phyloP scores from a whole-genome alignment of 352 stramenopile species.

The Pythium diclinum region DNA sequence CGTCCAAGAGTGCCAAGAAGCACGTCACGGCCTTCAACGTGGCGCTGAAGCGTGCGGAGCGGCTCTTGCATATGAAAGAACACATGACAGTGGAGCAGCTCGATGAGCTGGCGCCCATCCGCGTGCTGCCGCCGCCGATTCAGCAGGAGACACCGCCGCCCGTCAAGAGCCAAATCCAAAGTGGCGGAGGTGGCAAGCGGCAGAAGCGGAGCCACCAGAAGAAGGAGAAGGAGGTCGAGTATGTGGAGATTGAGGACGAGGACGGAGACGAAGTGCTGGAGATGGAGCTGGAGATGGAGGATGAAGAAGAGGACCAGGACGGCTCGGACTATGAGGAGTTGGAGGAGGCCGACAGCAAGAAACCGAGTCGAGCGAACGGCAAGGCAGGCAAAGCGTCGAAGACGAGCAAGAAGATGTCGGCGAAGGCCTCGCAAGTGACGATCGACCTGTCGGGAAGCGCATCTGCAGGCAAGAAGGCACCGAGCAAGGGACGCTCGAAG shows the following conservation, averaged over 20 bases:
- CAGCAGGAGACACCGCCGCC: not conserved
- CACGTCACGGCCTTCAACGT: conserved; percentile 12
- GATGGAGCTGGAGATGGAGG: not conserved
- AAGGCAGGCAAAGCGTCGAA: not conserved
- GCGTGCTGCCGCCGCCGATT: not conserved
- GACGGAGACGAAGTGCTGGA: not conserved
- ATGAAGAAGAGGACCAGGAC: conserved; percentile 15
- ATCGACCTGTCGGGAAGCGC: conserved; percentile 9
- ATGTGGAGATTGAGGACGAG: not conserved
- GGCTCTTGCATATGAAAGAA: conserved; percentile 24
- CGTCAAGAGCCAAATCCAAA: not conserved
- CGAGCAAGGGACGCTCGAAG: conserved; percentile 1
- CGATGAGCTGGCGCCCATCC: conserved; percentile 13
- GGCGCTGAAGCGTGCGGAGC: conserved; percentile 19
- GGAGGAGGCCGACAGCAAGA: not conserved
- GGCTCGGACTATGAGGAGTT: conserved; percentile 17
- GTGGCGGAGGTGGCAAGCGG: conserved; percentile 5
- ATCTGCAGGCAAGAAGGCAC: conserved; percentile 2
- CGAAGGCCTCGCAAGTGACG: not conserved
- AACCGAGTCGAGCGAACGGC: not conserved
- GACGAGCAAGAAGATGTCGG: conserved; percentile 5
- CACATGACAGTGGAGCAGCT: conserved; percentile 25
- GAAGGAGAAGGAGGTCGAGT: conserved; percentile 1
- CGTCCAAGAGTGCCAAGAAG: conserved; percentile 9
- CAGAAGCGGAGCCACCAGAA: conserved; percentile 10